A percentile compares a stretch with the other conserved stretches of the same genome.
Evolutionary conservation across 192 early-diverging fungal genomes (phyloP).

Genomic region (Podila epigama): DNA sequence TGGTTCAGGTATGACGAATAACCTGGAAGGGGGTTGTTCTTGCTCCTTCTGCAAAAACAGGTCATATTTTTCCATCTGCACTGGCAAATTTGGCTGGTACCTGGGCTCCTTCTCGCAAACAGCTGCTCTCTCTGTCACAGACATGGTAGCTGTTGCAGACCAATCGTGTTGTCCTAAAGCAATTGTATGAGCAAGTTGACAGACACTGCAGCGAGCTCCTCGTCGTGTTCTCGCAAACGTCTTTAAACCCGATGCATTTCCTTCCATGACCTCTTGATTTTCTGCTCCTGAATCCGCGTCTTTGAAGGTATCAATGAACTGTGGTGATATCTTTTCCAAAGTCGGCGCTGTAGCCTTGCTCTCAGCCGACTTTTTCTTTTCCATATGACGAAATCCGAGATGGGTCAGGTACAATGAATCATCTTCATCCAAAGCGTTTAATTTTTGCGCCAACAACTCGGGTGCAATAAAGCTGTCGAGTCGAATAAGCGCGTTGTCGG

Average conservation of each 20-base stretch:
- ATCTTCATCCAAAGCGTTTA: constrained; percentile 8
- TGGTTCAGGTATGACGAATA: neutral
- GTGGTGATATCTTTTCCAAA: neutral
- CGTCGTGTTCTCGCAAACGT: constrained; percentile 1
- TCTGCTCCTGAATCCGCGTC: neutral
- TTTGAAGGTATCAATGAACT: neutral
- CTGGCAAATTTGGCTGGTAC: constrained; percentile 11
- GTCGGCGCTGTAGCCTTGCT: neutral
- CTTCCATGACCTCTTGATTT: neutral
- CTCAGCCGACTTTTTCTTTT: too few species aligned
- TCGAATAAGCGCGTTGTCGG: constrained; percentile 7
- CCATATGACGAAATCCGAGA: neutral
- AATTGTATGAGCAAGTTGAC: constrained; percentile 13
- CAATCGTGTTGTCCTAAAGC: constrained; percentile 6
- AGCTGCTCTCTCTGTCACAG: neutral
- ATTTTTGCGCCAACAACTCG: constrained; percentile 11
- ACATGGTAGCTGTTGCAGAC: neutral
- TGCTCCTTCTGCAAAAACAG: constrained; percentile 4
- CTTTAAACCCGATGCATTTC: neutral
- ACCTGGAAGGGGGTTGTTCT: neutral
- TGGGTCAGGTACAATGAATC: constrained; percentile 10
- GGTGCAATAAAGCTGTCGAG: constrained; percentile 14
- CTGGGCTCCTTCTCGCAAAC: constrained; percentile 6
- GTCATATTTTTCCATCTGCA: constrained; percentile 24
- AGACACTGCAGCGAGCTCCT: constrained; percentile 22